Evolutionary conservation across 306 rosid genomes (phyloP), one percentile per base, ranked within the genome.

Genomic region (Begonia loranthoides): DNA sequence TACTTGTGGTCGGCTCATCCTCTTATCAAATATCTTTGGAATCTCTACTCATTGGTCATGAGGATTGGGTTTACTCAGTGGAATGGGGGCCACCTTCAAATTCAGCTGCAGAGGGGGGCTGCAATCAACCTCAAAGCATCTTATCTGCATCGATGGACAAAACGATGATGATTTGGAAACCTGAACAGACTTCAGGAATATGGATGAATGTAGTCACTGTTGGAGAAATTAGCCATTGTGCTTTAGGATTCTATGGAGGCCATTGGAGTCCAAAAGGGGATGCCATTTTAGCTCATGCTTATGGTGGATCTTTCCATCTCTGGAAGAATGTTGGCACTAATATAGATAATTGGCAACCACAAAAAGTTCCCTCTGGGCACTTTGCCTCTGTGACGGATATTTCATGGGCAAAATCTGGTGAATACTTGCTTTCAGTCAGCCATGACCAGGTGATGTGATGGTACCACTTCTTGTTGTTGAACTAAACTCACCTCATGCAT

Each of bases 81-180:
- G 70, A 46, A 67, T 90, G 99, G 96, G 85, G 78, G 65, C 95
- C 96, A 34, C 99, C 99, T 16, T 66, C 69, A 63, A 58, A 24
- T 74, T 48, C 52, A 41, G 56, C 82, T 48, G 17, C 54, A 9
- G 77, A 85, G 17, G 83, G 72, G 58, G 49, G 59, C 15, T 73
- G 62, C 69, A 63, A 65, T 66, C 97, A 90, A 69, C 84, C 84
- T 49, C 92, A 72, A 52, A 76, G 95, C 76, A 80, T 90, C 66
- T 79, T 90, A 57, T 90, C 99, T 62, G 94, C 99, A 68, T 90
- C 99, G 12, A 90, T 90, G 94, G 99, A 86, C 90, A 90, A 90
- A 80, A 80, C 99, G 57, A 86, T 90, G 99, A 90, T 90, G 99
- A 73, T 90, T 56, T 90, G 95, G 99, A 82, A 90, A 69, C 99